These are phyloP conservation scores for Lenwebbia sp. DNA, from an alignment of 345 rosid species.

Conservation along the genomic window DNA sequence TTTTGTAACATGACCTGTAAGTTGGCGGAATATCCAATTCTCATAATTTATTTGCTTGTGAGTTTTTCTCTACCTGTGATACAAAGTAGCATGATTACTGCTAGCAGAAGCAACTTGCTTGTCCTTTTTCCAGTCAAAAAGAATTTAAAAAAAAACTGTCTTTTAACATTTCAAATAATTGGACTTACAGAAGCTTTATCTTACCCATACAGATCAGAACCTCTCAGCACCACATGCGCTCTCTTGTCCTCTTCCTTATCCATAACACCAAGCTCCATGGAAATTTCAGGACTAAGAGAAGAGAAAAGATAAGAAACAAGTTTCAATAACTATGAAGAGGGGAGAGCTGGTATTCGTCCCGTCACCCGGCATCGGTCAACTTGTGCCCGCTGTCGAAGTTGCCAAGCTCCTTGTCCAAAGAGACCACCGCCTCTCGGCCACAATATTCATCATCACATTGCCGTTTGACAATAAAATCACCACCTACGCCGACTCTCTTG, in stretches of 20 bases:
- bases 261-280: background rate
- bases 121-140: background rate
- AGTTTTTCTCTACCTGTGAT: background rate
- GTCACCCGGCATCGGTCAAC: constrained; percentile 30
- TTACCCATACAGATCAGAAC: background rate
- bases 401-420: constrained; percentile 33
- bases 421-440: constrained; percentile 30
- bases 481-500: background rate
- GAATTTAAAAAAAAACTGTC: background rate
- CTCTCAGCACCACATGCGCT: background rate
- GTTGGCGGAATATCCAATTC: background rate
- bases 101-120: background rate
- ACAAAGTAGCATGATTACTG: background rate
- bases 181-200: background rate
- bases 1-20: background rate
- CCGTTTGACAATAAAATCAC: background rate
- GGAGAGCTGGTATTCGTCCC: background rate
- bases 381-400: constrained; percentile 20
- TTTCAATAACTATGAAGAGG: constrained; percentile 1
- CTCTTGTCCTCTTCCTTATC: background rate
- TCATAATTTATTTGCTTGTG: background rate
- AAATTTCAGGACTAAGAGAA: background rate
- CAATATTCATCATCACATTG: constrained; percentile 24
- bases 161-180: background rate
- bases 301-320: background rate